Percentiles rank a stretch among this genome's conserved stretches.
Evolutionary conservation across 768 basidiomycete genomes (phyloP).

Genomic region (Boletus speciosus): DNA sequence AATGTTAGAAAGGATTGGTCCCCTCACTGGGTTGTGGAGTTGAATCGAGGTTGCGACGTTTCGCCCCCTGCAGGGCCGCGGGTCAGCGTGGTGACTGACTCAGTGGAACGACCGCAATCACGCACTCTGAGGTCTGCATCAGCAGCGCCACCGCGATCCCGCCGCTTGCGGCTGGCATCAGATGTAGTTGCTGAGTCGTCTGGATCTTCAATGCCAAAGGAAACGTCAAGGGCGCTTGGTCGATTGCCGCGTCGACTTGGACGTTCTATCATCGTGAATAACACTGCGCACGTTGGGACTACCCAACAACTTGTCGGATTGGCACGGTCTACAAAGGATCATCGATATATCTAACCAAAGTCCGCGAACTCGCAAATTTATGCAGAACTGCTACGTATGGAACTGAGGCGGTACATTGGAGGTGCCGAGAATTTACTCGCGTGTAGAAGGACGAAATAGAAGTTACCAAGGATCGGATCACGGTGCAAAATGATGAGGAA

Average conservation of each 20-base stretch:
- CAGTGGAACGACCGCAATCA: background rate
- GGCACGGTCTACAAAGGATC: background rate
- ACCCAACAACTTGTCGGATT: background rate
- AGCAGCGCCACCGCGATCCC: conserved; percentile 14
- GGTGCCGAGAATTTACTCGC: conserved; percentile 8
- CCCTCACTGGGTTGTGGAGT: conserved; percentile 15
- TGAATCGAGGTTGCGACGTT: conserved; percentile 29
- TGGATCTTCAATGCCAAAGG: conserved; percentile 43
- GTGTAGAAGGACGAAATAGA: conserved; percentile 6
- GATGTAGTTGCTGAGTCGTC: conserved; percentile 26
- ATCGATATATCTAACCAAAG: conserved; percentile 8
- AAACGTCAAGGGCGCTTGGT: conserved; percentile 53
- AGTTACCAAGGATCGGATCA: conserved; percentile 5
- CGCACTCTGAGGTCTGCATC: conserved; percentile 17
- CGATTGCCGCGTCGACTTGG: conserved; percentile 33
- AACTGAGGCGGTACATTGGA: conserved; percentile 11
- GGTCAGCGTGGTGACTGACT: background rate
- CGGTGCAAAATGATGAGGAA: conserved; percentile 2
- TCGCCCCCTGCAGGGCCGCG: conserved; percentile 10
- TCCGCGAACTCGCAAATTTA: conserved; percentile 3
- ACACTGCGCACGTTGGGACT: background rate
- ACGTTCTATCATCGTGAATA: background rate
- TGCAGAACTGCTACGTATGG: conserved; percentile 1
- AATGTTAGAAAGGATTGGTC: background rate
- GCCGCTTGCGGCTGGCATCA: conserved; percentile 29